These are phyloP conservation scores for Aechmea fasciata DNA, from an alignment of 176 grass and related monocot species.

Conservation along the genomic window DNA sequence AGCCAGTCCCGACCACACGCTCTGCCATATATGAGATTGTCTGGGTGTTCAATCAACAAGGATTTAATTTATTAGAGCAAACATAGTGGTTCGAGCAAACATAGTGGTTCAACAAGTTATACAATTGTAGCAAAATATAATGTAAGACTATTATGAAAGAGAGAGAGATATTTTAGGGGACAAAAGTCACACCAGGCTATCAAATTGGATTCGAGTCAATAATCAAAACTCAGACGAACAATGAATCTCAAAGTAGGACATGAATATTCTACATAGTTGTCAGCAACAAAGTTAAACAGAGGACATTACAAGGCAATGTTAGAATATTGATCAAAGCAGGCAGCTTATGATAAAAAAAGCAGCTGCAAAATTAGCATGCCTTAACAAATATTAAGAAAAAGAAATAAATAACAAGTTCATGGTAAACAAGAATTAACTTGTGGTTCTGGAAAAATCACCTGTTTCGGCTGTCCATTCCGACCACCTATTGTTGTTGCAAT, in stretches of 20 bases:
- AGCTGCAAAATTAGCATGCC: background rate
- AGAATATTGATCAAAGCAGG: background rate
- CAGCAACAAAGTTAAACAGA: background rate
- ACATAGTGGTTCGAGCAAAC: background rate
- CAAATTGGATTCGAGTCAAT: no score
- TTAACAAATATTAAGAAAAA: no score
- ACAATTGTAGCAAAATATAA: background rate
- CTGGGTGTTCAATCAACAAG: slow-evolving; percentile 49
- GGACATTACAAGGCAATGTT: background rate
- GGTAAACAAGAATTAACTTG: no score
- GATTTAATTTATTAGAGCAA: slow-evolving; percentile 9
- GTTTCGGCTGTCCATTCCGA: slow-evolving; percentile 88
- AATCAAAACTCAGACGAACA: no score
- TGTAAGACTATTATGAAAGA: background rate
- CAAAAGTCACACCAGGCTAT: no score
- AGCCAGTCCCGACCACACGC: slow-evolving; percentile 80
- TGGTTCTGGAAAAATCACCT: slow-evolving; percentile 30
- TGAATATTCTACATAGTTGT: background rate
- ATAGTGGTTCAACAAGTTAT: background rate
- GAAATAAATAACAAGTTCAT: no score
- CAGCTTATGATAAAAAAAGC: background rate
- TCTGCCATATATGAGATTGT: slow-evolving; percentile 97
- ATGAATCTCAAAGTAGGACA: no score
- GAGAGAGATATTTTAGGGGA: background rate
- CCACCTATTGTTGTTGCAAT: slow-evolving; percentile 87